A percentile compares a stretch with the other conserved stretches of the same genome.
Evolutionary conservation across 495 filamentous ascomycete genomes (phyloP).

Genomic region (Xylaria intraflava): DNA sequence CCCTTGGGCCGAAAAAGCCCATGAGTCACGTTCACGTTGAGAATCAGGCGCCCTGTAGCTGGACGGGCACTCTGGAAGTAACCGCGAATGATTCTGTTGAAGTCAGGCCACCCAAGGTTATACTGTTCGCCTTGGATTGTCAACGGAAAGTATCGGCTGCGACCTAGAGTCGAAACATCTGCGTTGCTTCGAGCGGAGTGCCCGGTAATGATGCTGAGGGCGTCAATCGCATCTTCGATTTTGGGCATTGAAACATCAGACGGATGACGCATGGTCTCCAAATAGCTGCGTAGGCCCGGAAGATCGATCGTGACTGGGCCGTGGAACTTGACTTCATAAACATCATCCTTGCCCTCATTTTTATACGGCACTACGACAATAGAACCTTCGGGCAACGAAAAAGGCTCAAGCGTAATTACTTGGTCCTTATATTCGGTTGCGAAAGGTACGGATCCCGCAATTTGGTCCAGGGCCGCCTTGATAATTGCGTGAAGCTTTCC

Average conservation of each 20-base stretch:
- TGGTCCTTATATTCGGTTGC: constrained; percentile 56
- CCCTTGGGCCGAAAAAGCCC: constrained; percentile 14
- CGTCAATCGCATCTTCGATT: constrained; percentile 37
- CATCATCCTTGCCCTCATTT: constrained; percentile 37
- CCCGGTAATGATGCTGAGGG: constrained; percentile 44
- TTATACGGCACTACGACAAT: constrained; percentile 36
- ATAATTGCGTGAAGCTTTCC: constrained; percentile 51
- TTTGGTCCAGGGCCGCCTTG: constrained; percentile 37
- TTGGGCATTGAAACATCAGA: constrained; percentile 32
- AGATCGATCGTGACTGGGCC: constrained; percentile 36
- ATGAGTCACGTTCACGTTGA: constrained; percentile 41
- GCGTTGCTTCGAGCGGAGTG: constrained; percentile 30
- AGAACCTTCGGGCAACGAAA: constrained; percentile 29
- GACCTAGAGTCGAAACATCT: constrained; percentile 27
- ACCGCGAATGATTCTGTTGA: constrained; percentile 42
- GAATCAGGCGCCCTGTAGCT: constrained; percentile 45
- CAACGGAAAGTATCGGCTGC: constrained; percentile 39
- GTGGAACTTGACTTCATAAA: constrained; percentile 41
- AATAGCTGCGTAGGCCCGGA: constrained; percentile 44
- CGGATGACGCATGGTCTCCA: constrained; percentile 38
- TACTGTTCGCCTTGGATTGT: constrained; percentile 20
- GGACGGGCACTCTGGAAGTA: constrained; percentile 52
- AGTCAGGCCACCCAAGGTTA: constrained; percentile 1
- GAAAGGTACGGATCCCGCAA: constrained; percentile 18
- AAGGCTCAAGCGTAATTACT: constrained; percentile 36